These are phyloP conservation scores for Colletotrichum truncatum DNA, from an alignment of 2,329 filamentous ascomycete genomes.

Conservation along the genomic window DNA sequence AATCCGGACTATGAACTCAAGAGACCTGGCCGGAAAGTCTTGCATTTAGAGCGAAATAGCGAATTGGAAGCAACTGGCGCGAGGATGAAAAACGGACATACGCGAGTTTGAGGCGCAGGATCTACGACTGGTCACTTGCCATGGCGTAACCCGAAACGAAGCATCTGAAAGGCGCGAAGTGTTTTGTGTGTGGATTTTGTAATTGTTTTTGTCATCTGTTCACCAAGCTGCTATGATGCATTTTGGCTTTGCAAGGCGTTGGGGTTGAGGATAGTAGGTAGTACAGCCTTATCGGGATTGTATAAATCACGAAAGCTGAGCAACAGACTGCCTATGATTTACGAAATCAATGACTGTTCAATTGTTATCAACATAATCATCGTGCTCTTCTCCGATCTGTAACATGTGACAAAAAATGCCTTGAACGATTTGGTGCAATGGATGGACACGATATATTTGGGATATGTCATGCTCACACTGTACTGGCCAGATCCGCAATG, in stretches of 20 bases:
- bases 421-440: too few relatives aligned
- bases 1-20: too few relatives aligned
- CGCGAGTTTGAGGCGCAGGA: neutral
- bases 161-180: neutral
- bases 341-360: neutral
- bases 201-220: neutral
- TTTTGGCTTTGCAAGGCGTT: slow-evolving; percentile 6
- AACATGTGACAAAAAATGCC: too few relatives aligned
- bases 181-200: neutral
- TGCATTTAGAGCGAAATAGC: neutral
- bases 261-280: neutral
- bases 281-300: neutral
- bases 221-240: neutral
- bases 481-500: too few relatives aligned
- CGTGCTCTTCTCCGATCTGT: too few relatives aligned
- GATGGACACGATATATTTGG: too few relatives aligned
- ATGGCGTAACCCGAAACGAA: neutral
- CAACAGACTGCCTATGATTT: neutral
- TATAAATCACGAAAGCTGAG: neutral
- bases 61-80: neutral
- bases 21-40: too few relatives aligned
- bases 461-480: too few relatives aligned
- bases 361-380: too few relatives aligned
- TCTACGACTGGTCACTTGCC: neutral
- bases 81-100: neutral